Evolutionary conservation across 2,329 filamentous ascomycete genomes (phyloP), one percentile per base, ranked within the genome.

Genomic region (Penicillium sp.): DNA sequence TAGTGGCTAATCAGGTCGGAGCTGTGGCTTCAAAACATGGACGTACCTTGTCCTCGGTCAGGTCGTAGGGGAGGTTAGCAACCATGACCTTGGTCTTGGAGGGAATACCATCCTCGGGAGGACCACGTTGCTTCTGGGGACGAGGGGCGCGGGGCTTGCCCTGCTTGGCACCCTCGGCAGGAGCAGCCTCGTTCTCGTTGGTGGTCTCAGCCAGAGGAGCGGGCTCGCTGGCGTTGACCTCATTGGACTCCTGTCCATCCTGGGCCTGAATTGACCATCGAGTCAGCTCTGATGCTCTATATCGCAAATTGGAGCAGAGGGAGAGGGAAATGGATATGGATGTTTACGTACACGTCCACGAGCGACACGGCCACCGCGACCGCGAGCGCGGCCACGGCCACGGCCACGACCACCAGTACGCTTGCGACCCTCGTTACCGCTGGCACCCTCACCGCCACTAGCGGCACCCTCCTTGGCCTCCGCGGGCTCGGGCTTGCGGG

Each of bases 51-150:
- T 98, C 93, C 84, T 99, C 95, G 73, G 90, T 94, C 79, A 98
- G 87, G 83, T 99, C 94, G 77, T 99, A 99, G 56, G 95, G 95
- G 66, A 99, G 88, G 85, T 99, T 99, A 76, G 95, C 95, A 75
- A 99, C 95, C 95, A 99, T 99, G 82, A 99, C 92, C 90, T 99
- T 99, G 81, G 91, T 98, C 89, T 97, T 97, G 81, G 94, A 98
- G 69, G 95, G 90, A 75, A 99, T 92, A 71, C 95, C 95, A 78
- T 99, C 94, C 80, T 96, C 94, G 63, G 95, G 95, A 68, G 95
- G 95, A 66, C 95, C 95, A 79, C 95, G 93, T 87, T 97, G 87
- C 82, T 87, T 88, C 78, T 85, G 86, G 71, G 84, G 81, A 72
- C 83, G 83, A 64, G 78, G 80, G 69, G 78, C 81, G 70, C 79